A percentile compares a stretch with the other conserved stretches of the same genome.
Evolutionary conservation across 108 stramenopile species (phyloP).

Genomic region (Pseudonitzschia multiseries): DNA sequence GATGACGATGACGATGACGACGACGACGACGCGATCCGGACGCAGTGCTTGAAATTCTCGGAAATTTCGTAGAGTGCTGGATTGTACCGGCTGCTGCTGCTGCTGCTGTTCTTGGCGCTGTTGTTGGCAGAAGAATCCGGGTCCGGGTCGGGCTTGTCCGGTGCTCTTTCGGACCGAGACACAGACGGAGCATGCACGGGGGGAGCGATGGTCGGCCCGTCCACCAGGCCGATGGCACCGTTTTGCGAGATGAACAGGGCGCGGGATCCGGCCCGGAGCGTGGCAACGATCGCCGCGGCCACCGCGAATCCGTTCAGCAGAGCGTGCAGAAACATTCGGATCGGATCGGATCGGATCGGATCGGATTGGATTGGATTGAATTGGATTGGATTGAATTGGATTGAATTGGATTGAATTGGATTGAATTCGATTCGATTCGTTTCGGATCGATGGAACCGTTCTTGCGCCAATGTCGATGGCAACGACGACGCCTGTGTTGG

Average conservation of each 20-base stretch:
- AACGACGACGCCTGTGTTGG: no score
- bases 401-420: no score
- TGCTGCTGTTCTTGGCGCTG: not conserved
- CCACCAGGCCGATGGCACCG: conserved; percentile 68
- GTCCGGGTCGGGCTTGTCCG: no score
- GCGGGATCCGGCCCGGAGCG: conserved; percentile 71
- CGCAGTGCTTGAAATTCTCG: conserved; percentile 63
- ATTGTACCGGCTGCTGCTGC: conserved; percentile 2
- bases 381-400: no score
- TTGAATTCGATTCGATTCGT: no score
- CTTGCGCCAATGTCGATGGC: no score
- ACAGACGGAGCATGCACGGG: no score
- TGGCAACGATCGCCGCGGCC: conserved; percentile 50
- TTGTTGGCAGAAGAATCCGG: not conserved
- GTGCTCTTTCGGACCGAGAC: no score
- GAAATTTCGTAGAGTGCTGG: conserved; percentile 68
- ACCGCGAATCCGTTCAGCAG: conserved; percentile 23
- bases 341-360: no score
- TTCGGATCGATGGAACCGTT: no score
- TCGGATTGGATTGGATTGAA: no score
- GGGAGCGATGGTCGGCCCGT: conserved; percentile 60
- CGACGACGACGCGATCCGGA: conserved; percentile 41
- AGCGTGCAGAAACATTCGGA: not conserved
- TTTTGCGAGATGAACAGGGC: conserved; percentile 43
- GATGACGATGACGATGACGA: no score